phyloP scores from a whole-genome alignment of 345 rosid genomes.

The Conringia planisiliqua region DNA sequence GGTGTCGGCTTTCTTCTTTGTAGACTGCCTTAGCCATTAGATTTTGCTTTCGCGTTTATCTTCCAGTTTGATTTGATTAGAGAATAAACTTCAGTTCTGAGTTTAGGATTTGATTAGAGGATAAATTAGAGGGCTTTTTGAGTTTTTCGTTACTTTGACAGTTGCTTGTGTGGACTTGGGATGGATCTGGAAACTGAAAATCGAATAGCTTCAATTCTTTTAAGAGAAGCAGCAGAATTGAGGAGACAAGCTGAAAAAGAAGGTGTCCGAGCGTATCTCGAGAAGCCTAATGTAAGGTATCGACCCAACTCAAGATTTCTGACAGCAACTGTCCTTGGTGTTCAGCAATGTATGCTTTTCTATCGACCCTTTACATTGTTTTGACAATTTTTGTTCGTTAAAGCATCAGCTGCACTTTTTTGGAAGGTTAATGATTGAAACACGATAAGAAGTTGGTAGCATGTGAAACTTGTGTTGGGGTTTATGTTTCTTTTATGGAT shows the following conservation, averaged over 20 bases:
- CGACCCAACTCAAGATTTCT: slow-evolving; percentile 89
- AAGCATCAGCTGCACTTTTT: not conserved
- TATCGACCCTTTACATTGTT: not conserved
- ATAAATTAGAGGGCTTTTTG: not conserved
- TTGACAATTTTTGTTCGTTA: not conserved
- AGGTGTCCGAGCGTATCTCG: slow-evolving; percentile 69
- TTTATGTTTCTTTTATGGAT: not conserved
- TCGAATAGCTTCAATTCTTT: slow-evolving; percentile 66
- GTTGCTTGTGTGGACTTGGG: slow-evolving; percentile 14
- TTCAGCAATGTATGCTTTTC: slow-evolving; percentile 63
- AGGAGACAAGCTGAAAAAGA: slow-evolving; percentile 67
- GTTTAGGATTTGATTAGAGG: not conserved
- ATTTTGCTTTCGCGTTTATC: not conserved
- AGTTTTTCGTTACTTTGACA: not conserved
- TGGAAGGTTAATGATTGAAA: not conserved
- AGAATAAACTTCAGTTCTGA: no score
- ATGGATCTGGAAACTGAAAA: slow-evolving; percentile 91
- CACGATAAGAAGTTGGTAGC: not conserved
- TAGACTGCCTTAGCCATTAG: not conserved
- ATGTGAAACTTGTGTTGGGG: not conserved
- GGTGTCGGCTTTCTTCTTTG: not conserved
- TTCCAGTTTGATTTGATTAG: not conserved
- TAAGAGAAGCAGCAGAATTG: slow-evolving; percentile 81
- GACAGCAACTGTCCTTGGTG: slow-evolving; percentile 87
- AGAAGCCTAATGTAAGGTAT: slow-evolving; percentile 52